Evolutionary conservation across 345 rosid genomes (phyloP).

Genomic region (Rhodomyrtus tomentosa): DNA sequence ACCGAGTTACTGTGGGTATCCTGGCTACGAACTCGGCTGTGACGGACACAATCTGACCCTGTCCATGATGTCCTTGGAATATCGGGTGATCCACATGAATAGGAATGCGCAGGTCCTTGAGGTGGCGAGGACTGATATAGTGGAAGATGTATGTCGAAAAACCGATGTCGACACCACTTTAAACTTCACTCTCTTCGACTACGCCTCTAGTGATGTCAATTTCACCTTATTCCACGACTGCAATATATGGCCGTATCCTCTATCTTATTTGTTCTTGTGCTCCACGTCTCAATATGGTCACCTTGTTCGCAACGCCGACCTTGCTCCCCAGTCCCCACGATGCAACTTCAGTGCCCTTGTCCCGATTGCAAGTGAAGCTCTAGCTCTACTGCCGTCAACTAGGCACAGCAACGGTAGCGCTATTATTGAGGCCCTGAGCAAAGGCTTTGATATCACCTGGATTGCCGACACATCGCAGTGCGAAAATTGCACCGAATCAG

Average conservation of each 20-base stretch:
- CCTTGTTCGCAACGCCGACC: background rate
- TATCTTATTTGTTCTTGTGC: background rate
- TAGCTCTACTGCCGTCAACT: background rate
- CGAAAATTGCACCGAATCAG: background rate
- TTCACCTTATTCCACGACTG: background rate
- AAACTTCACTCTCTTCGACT: background rate
- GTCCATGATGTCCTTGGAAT: background rate
- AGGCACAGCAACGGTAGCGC: too few species aligned
- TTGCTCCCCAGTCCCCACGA: rapidly evolving
- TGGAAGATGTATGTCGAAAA: background rate
- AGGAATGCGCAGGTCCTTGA: background rate
- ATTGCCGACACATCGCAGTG: background rate
- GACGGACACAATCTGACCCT: rapidly evolving
- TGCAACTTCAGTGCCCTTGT: background rate
- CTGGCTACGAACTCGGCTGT: background rate
- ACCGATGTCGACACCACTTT: background rate
- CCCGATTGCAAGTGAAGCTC: background rate
- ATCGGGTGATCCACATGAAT: background rate
- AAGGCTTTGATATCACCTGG: background rate
- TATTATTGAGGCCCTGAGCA: background rate
- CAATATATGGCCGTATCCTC: background rate
- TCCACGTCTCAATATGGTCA: background rate
- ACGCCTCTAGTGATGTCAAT: background rate
- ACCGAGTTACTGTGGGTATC: background rate
- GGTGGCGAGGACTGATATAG: background rate